Evolutionary conservation across 805 yeast genomes (phyloP), one percentile per base, ranked within the genome.

Genomic region (Saccharomyces eubayanus): DNA sequence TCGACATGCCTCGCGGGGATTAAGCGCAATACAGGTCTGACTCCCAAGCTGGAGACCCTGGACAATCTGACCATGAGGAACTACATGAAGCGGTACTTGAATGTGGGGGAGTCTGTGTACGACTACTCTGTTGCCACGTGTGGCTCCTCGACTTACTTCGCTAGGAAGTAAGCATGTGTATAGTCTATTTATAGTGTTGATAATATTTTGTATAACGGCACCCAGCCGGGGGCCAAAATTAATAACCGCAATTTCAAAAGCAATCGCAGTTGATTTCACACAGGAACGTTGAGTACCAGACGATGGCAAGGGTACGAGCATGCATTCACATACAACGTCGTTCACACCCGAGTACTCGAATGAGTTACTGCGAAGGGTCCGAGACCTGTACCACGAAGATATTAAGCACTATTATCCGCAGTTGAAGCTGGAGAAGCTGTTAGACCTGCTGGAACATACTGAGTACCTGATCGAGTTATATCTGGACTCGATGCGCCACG

Each of bases 101-200:
- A 82, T 51, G 66, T 84, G 29, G 99, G 99, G n/a, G 99, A 94
- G 64, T 82, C 83, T 69, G 72, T 86, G 2, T 83, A 85, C 59
- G 96, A 90, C 64, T 78, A 81, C 53, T 74, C 85, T 21, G 84
- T 86, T 10, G 85, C 87, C 3, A 75, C 81, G 59, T 78, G 89
- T 75, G 81, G 84, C 46, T 75, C 84, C 6, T 87, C 96, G 1
- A 78, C 80, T 20, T 89, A 85, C 71, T 94, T 91, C 69, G 81
- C 72, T 49, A 78, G 89, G 61, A 80, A 74, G 59, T 82, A 59
- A 64, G 6, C 21, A 14, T 10, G 46, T 9, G 10, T 14, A 28
- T 47, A 29, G 28, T 16, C 43, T 36, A 36, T 36, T 16, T 36
- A 36, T 31, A 31, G 14, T 31, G 16, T 36, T 36, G 43, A 36